Evolutionary conservation across 495 filamentous ascomycete species (phyloP), one percentile per base, ranked within the genome.

Genomic region (Penicillium fimorum): DNA sequence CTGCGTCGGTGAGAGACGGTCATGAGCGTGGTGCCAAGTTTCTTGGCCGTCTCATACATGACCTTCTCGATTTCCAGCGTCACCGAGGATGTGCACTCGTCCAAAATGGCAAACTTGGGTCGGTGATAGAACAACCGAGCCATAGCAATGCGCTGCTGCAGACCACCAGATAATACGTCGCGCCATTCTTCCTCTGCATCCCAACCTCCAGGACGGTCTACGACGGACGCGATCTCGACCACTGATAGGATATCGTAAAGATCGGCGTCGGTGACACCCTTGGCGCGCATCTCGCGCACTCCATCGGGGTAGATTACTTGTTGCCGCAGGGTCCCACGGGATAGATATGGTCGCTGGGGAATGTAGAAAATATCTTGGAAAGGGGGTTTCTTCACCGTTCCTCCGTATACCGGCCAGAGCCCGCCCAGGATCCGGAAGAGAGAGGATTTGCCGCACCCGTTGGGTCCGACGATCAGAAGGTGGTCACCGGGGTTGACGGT

Each of bases 81-180:
- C 22, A 97, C 91, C 49, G 84, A 89, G 47, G 87, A 91, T 2
- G 94, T 98, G 75, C 94, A 98, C 73, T 98, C 94, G 70, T 98
- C 94, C 20, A 98, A 77, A 62, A 98, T 98, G 15, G 94, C 94
- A 70, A 81, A 84, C 60, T 89, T 88, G 3, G 94, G 94, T 3
- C 83, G 79, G 73, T 98, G 95, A 73, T 98, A 98, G 74, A 97
- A 97, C 6, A 98, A 80, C 2, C 94, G 80, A 2, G 94, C 94
- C 92, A 97, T 97, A 49, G 93, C 94, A 29, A 98, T 89, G n/a
- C 95, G 85, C 76, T 98, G 94, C 72, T 98, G 94, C 9, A 97
- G 78, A 5, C 94, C 94, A 27, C 88, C 88, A 3, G 89, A 93
- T 24, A 97, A 80, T 0, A 92, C 89, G 56, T 96, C 91, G 43